These are phyloP conservation scores for Candida pseudoviswanathii DNA, from an alignment of 1,139 yeast genomes.

Conservation along the genomic window DNA sequence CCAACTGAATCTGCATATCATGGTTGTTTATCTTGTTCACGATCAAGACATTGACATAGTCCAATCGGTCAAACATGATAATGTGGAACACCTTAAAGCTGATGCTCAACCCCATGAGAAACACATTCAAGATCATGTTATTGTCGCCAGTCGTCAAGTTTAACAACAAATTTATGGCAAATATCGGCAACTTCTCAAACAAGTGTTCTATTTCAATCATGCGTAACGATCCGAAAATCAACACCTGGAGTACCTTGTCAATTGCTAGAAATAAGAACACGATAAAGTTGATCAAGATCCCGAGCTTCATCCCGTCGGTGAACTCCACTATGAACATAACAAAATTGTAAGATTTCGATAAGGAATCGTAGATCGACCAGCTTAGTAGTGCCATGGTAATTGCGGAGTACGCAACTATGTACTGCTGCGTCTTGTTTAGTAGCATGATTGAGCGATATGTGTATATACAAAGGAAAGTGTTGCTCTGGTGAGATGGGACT, in stretches of 20 bases:
- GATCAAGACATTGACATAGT: constrained; percentile 46
- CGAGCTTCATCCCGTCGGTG: constrained; percentile 39
- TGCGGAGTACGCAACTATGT: constrained; percentile 28
- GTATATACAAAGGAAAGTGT: neutral
- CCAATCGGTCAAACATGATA: constrained; percentile 66
- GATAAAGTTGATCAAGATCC: constrained; percentile 33
- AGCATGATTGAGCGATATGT: constrained; percentile 3
- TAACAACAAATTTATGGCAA: constrained; percentile 58
- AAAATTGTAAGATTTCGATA: constrained; percentile 28
- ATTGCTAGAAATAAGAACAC: constrained; percentile 39
- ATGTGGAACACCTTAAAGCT: constrained; percentile 74
- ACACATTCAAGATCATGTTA: constrained; percentile 51
- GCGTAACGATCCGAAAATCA: constrained; percentile 77
- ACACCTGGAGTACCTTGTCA: constrained; percentile 46
- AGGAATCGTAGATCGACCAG: constrained; percentile 31
- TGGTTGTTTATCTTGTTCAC: constrained; percentile 29
- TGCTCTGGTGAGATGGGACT: no score
- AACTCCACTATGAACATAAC: constrained; percentile 32
- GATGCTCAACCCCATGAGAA: constrained; percentile 46
- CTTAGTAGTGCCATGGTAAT: constrained; percentile 27
- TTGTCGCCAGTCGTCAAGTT: constrained; percentile 63
- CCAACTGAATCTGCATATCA: constrained; percentile 16
- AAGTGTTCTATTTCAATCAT: constrained; percentile 78
- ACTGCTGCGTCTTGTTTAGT: constrained; percentile 18
- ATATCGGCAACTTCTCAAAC: constrained; percentile 66